Evolutionary conservation across 345 rosid species (phyloP).

Genomic region (Gossypium rotundifolium): DNA sequence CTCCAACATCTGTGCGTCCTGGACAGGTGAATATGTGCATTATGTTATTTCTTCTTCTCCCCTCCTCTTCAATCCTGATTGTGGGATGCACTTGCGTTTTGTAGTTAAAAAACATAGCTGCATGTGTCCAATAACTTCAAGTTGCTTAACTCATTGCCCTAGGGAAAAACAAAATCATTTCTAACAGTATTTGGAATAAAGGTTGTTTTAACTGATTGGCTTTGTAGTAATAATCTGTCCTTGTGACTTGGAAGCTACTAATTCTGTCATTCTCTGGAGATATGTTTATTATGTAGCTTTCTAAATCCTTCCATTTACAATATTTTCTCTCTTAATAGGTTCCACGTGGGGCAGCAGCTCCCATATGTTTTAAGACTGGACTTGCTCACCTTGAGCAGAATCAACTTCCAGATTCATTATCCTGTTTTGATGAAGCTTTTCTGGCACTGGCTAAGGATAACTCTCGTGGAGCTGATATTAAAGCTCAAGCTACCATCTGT

Average conservation of each 20-base stretch:
- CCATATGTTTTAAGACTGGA: constrained; percentile 89
- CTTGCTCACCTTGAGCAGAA: constrained; percentile 97
- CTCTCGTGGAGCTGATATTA: constrained; percentile 92
- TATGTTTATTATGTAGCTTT: background rate
- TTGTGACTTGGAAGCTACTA: background rate
- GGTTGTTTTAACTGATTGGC: background rate
- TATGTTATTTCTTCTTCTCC: background rate
- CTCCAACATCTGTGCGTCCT: constrained; percentile 72
- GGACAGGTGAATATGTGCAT: constrained; percentile 62
- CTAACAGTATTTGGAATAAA: background rate
- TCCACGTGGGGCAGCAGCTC: constrained; percentile 93
- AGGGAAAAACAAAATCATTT: background rate
- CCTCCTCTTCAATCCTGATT: background rate
- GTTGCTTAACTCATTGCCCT: background rate
- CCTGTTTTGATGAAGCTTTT: constrained; percentile 96
- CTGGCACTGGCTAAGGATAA: constrained; percentile 94
- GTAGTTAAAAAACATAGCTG: background rate
- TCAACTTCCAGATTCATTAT: constrained; percentile 93
- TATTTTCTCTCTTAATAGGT: constrained; percentile 41
- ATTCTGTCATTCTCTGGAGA: background rate
- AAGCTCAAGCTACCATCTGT: constrained; percentile 96
- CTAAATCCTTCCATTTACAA: background rate
- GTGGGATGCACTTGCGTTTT: background rate
- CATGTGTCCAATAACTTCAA: background rate
- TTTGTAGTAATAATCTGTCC: background rate